Evolutionary conservation across 1,284 basidiomycete species (phyloP), one percentile per base, ranked within the genome.

Genomic region (Microbotryomycetes sp.): DNA sequence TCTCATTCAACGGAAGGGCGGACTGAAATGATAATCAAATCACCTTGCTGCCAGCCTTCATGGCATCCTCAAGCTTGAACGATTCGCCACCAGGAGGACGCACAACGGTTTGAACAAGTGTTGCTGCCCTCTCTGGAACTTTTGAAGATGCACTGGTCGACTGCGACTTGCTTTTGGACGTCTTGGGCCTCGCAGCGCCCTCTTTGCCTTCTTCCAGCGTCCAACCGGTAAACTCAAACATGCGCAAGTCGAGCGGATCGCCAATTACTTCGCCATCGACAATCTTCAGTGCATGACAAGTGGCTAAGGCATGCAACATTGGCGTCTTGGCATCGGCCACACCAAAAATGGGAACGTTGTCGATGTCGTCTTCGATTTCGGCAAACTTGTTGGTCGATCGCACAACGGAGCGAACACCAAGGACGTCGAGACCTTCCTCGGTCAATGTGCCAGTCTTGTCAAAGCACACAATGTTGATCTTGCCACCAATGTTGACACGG

Each of bases 391-490:
- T 82, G 55, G 76, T 73, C 15, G 66, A 68, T 53, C 87, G 84
- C 68, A 93, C 90, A 49, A 91, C 81, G 1, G 84, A 84, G 47
- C 92, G 85, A 14, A 93, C 87, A 28, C 92, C 92, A 50, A 99
- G 86, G 50, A 99, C 92, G 73, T 98, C 96, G 48, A 99, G 81
- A 1, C 96, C 96, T 69, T 99, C 96, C 76, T 97, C 96, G 0
- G 96, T 99, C 19, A 99, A 81, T 1, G 96, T 99, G 2, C 96
- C 96, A 1, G 96, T 99, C 79, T 99, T 99, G 81, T 99, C 96
- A 73, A 99, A 99, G 76, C 93, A 97, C 72, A 93, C 94, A 7
- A 98, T 88, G 69, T 98, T 97, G 78, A 98, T 82, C 78, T 97
- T 96, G 31, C 96, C 96, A 3, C 86, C 92, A 54, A 98, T 86